A percentile compares a stretch with the other conserved stretches of the same genome.
Conservation (phyloP, 108 stramenopile species). For the Licmophora abbreviata region DNA sequence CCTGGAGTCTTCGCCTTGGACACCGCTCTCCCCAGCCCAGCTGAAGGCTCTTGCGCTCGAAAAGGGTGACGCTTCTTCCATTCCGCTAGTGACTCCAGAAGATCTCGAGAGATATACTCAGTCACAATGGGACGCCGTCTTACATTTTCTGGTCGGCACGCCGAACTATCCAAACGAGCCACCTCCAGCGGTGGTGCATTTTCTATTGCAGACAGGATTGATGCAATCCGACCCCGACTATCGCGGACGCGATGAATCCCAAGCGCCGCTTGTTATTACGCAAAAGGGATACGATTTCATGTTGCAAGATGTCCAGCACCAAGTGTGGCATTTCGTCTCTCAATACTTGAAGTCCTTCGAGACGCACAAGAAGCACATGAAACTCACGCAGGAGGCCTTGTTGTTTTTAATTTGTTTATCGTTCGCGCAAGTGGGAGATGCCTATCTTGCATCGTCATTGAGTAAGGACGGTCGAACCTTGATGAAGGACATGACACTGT, state of each 20-base stretch:
- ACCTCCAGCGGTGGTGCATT: slow-evolving; percentile 55
- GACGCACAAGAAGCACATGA: slow-evolving; percentile 26
- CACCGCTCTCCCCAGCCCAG: slow-evolving; percentile 15
- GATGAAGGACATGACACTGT: slow-evolving; percentile 64
- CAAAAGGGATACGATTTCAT: slow-evolving; percentile 84
- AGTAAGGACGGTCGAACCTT: slow-evolving; percentile 46
- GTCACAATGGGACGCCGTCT: slow-evolving; percentile 70
- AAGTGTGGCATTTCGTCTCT: slow-evolving; percentile 82
- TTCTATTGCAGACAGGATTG: slow-evolving; percentile 59
- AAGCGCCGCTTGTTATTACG: slow-evolving; percentile 77
- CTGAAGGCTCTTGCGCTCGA: slow-evolving; percentile 1
- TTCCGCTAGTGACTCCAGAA: slow-evolving; percentile 15
- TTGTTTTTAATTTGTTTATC: slow-evolving; percentile 64
- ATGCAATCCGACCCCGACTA: slow-evolving; percentile 84
- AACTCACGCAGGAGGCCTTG: slow-evolving; percentile 44
- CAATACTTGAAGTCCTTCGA: slow-evolving; percentile 51
- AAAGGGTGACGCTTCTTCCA: background rate
- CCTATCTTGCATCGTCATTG: slow-evolving; percentile 45
- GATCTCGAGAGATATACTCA: slow-evolving; percentile 77
- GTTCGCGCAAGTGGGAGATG: slow-evolving; percentile 64
- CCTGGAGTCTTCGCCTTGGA: slow-evolving; percentile 43
- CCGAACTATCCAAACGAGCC: slow-evolving; percentile 39
- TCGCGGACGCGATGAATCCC: slow-evolving; percentile 33
- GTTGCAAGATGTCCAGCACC: slow-evolving; percentile 67
- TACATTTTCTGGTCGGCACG: slow-evolving; percentile 79